Evolutionary conservation across 495 filamentous ascomycete genomes (phyloP).

Genomic region (Neurospora tetrasperma): DNA sequence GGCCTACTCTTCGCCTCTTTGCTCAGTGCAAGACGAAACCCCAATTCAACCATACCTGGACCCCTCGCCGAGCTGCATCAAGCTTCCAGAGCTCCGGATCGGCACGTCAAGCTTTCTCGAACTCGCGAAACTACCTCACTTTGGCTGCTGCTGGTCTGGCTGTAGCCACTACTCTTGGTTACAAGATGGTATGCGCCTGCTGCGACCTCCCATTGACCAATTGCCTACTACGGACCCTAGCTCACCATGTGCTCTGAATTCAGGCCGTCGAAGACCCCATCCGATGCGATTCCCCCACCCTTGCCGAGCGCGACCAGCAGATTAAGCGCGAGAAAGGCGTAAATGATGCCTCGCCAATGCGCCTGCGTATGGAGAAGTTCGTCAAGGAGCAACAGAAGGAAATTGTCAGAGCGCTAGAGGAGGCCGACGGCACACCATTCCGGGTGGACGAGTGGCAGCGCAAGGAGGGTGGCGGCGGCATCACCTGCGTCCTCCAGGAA

Average conservation of each 20-base stretch:
- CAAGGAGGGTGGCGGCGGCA: constrained; percentile 68
- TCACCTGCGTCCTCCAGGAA: constrained; percentile 89
- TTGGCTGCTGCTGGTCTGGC: constrained; percentile 18
- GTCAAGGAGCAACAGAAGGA: constrained; percentile 84
- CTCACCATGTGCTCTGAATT: neutral
- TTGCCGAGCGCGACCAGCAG: constrained; percentile 61
- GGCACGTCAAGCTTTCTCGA: constrained; percentile 3
- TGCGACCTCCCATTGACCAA: neutral
- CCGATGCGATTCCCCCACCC: constrained; percentile 39
- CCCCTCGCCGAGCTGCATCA: constrained; percentile 10
- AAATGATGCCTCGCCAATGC: constrained; percentile 77
- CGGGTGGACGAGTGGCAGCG: constrained; percentile 76
- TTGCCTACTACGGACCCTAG: neutral
- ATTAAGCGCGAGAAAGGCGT: constrained; percentile 57
- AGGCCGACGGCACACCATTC: constrained; percentile 75
- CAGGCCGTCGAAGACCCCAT: constrained; percentile 31
- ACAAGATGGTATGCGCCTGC: constrained; percentile 22
- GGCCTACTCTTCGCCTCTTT: constrained; percentile 15
- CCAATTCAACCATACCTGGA: constrained; percentile 7
- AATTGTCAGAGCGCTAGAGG: constrained; percentile 71
- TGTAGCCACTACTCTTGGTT: constrained; percentile 15
- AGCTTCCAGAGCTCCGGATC: constrained; percentile 8
- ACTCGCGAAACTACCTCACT: constrained; percentile 11
- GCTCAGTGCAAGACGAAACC: constrained; percentile 14
- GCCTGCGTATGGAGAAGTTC: constrained; percentile 90